Evolutionary conservation across 2,329 filamentous ascomycete genomes (phyloP), one percentile per base, ranked within the genome.

Genomic region (Pseudogymnoascus sp.): DNA sequence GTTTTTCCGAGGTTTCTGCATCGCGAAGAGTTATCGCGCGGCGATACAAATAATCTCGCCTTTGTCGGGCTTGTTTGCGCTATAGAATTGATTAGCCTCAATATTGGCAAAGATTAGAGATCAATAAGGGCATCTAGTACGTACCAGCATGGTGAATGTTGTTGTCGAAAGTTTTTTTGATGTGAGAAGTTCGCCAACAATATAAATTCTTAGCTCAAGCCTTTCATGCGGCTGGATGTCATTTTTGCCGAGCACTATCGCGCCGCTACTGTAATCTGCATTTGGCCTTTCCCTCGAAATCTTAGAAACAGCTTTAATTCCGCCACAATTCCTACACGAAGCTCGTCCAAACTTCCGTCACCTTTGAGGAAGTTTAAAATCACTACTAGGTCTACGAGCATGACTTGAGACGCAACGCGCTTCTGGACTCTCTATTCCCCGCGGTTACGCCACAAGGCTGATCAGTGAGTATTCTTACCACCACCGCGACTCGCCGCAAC

Each of bases 1-100:
- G 83, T 76, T 96, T 96, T 75, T 96, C 91, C 64, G 89, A 90
- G 68, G 96, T 96, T 72, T 96, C 93, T 66, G 93, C 93, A 78
- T 97, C 91, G 69, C 89, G 87, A 47, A 97, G 84, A 21, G 91
- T 87, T 64, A 97, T 82, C 38, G 95, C 93, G 72, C 90, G 88
- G 65, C 93, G 87, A 76, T 97, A 96, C 71, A 99, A 86, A 76
- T 97, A 96, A 74, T 96, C 91, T 70, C 90, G 83, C 70, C 91
- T 83, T 76, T 93, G 86, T 69, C 90, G 86, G 66, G 88, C 87
- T 82, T 91, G 88, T 81, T 87, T 84, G 71, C 88, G 84, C 78
- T 84, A 68, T 7, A 47, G 36, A 17, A 64, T 19, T 64, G 23
- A 23, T 62, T 47, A 65, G 60, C 17, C 50, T 42, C 28, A 21